Conservation (phyloP, 116 monocot species). For the Dioscorea cayenensis region DNA sequence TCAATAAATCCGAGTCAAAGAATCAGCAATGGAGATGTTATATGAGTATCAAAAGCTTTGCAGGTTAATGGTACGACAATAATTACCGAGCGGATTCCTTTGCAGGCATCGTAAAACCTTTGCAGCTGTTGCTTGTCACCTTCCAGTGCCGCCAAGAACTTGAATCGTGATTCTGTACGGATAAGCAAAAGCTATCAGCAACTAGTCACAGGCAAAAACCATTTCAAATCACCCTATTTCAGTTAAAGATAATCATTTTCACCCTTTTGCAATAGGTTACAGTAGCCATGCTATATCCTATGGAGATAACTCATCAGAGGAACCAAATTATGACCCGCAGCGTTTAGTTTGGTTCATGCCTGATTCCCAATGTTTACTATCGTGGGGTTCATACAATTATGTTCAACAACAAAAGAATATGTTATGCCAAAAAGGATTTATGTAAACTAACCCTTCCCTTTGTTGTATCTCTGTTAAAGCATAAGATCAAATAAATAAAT, state of each 20-base stretch:
- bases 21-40: not conserved
- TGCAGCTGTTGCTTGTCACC: constrained; percentile 79
- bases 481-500: too few relatives aligned
- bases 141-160: constrained; percentile 61
- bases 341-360: not conserved
- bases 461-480: not conserved
- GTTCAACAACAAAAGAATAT: not conserved
- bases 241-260: not conserved
- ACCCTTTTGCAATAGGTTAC: not conserved
- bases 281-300: not conserved
- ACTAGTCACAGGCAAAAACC: not conserved
- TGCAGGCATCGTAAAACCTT: constrained; percentile 61
- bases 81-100: constrained; percentile 52
- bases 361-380: not conserved
- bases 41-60: not conserved
- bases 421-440: not conserved
- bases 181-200: constrained; percentile 1
- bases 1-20: not conserved
- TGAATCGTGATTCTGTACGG: constrained; percentile 48
- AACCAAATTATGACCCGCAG: not conserved
- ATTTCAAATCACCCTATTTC: not conserved
- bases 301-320: not conserved
- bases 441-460: not conserved
- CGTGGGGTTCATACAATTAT: not conserved
- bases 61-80: not conserved